Evolutionary conservation across 1,284 basidiomycete species (phyloP).

Genomic region (Amylostereum chailletii): DNA sequence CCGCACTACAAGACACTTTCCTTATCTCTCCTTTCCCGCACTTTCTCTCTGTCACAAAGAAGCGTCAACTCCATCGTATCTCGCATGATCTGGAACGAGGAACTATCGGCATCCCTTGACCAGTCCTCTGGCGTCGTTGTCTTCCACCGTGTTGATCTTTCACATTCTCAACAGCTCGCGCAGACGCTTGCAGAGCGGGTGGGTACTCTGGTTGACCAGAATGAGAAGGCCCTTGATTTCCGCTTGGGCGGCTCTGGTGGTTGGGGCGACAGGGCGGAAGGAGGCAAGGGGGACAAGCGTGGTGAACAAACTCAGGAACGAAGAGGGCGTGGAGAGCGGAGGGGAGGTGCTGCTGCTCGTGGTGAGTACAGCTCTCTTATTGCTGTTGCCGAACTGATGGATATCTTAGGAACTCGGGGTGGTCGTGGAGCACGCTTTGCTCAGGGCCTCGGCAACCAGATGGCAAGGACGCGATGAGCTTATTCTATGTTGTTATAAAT

Average conservation of each 20-base stretch:
- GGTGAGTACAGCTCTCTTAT: constrained; percentile 29
- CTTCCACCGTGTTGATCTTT: constrained; percentile 85
- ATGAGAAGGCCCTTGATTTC: constrained; percentile 88
- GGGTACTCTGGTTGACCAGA: constrained; percentile 84
- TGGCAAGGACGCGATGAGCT: constrained; percentile 32
- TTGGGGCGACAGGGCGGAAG: constrained; percentile 66
- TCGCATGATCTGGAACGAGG: constrained; percentile 99
- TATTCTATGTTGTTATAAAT: background rate
- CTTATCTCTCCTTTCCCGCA: constrained; percentile 77
- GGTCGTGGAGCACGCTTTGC: constrained; percentile 70
- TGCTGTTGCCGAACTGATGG: background rate
- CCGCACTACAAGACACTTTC: constrained; percentile 91
- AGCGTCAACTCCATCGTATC: constrained; percentile 89
- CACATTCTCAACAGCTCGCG: constrained; percentile 85
- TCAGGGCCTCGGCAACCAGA: constrained; percentile 73
- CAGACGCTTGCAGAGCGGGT: constrained; percentile 87
- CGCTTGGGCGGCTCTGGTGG: constrained; percentile 69
- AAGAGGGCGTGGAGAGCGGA: constrained; percentile 59
- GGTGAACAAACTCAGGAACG: constrained; percentile 70
- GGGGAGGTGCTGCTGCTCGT: constrained; percentile 39
- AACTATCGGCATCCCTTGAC: constrained; percentile 89
- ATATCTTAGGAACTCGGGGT: constrained; percentile 36
- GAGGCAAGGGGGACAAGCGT: constrained; percentile 67
- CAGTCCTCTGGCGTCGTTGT: constrained; percentile 81
- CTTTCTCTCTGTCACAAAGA: constrained; percentile 77